Evolutionary conservation across 2,329 filamentous ascomycete species (phyloP), one percentile per base, ranked within the genome.

Genomic region (Hypoxylon sp.): DNA sequence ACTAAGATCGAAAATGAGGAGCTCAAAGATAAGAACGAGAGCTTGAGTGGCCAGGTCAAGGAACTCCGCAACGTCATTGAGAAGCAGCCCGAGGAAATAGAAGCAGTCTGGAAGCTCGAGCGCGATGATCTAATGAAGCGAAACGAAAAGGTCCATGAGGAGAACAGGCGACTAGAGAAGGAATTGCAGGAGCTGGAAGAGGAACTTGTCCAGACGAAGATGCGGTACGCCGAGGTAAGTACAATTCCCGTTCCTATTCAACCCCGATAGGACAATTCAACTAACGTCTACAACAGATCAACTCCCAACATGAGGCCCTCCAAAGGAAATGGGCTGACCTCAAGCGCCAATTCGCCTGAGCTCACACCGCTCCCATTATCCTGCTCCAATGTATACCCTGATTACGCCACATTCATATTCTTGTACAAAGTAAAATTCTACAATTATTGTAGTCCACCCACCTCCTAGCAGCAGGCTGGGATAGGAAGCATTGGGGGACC

Each of bases 1-100:
- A 91, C 93, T 45, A 98, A 98, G 80, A 93, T 99, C 3, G 91
- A 97, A 76, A 98, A 98, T 74, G 92, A 97, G 76, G 91, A 93
- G 76, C 83, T 99, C 41, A 89, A 89, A 49, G 96, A 99, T 75
- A 88, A 94, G 79, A 98, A 97, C 74, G 96, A 99, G 79, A 92
- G 89, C 51, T 83, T 98, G 71, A 92, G 89, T 77, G 90, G 91
- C 9, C 93, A 98, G 78, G 93, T 97, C 19, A 87, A 88, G 60
- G 94, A 98, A 80, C 84, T 99, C 64, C 91, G 93, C 75, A 88
- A 89, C 50, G 91, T 98, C 38, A 94, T 98, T 30, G 93, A 98
- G 77, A 91, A 90, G 73, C 96, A 98, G 80, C 94, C 95, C 0
- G 89, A 89, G 45, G 94, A 98, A 79, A 90, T 98, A 4, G 96